Base-by-base conservation (phyloP, 768 basidiomycete genomes). In the Pleurotus ostreatus region DNA sequence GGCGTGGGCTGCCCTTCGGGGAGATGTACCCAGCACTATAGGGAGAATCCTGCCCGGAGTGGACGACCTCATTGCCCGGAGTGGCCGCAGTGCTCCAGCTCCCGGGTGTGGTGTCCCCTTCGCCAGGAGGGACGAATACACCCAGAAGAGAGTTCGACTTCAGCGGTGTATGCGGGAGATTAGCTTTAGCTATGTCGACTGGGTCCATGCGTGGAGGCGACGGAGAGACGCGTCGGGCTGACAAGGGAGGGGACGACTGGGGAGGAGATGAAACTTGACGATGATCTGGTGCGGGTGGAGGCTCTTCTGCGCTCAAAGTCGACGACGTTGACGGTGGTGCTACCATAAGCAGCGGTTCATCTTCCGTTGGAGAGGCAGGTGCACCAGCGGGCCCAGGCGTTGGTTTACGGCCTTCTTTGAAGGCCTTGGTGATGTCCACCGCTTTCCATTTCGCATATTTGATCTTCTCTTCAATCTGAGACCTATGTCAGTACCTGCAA, bases 361-460 rank as follows among this genome's bases (percentile, higher is more conserved):
- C 45, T 43, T 41, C 68, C 59, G 68, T 58, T 37, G 64, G 65
- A 57, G 70, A 76, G 51, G 49, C 16, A 34, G 12, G 4, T 22
- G 51, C 22, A 4, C 79, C 84, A 46, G 89, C 84, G 57, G 92
- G 89, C 1, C 92, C 96, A 1, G 94, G 82, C 1, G 76, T 72
- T 8, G 96, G 94, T 61, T 79, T 83, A 18, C 90, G 82, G 4
- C 97, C 95, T 69, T 98, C 96, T n/a, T 95, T 85, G 66, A 94
- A 82, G 1, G 96, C 94, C 69, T 92, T 98, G 15, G 92, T 85
- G 16, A 98, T 94, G 59, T 97, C 94, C 11, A 89, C 88, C 38
- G 96, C 96, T 69, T 98, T 98, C 95, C 97, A 99, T 69, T 97
- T 93, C 3, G 94, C 83, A 71, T 98, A 99, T 55, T 84, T 86